A percentile compares a stretch with the other conserved stretches of the same genome.
phyloP scores from a whole-genome alignment of 352 stramenopile species.

The Pythium dissotocum region DNA sequence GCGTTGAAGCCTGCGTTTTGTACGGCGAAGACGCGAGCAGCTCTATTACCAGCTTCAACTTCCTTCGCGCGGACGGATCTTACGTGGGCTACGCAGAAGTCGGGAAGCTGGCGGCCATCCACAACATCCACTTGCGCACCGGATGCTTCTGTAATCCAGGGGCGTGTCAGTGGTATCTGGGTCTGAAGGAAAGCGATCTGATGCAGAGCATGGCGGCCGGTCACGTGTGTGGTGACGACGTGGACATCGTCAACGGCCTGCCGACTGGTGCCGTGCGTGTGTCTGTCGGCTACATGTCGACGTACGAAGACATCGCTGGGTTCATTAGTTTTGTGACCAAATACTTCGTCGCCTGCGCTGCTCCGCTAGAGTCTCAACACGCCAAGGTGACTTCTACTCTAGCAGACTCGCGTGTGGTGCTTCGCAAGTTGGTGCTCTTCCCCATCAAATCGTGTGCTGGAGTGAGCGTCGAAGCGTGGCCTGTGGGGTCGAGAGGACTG shows the following conservation, averaged over 20 bases:
- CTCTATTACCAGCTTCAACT: constrained; percentile 67
- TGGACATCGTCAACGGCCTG: constrained; percentile 64
- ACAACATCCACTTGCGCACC: constrained; percentile 70
- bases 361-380: constrained; percentile 4
- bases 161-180: constrained; percentile 68
- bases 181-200: constrained; percentile 50
- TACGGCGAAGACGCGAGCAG: constrained; percentile 39
- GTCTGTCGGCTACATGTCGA: constrained; percentile 80
- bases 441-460: constrained; percentile 79
- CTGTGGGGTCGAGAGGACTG: constrained; percentile 55
- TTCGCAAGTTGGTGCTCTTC: constrained; percentile 66
- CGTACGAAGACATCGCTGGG: constrained; percentile 57
- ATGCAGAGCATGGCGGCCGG: constrained; percentile 54
- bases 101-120: constrained; percentile 60
- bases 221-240: constrained; percentile 69
- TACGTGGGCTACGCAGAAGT: constrained; percentile 78
- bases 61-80: constrained; percentile 46
- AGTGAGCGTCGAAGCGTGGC: constrained; percentile 57
- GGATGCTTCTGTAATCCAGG: constrained; percentile 85
- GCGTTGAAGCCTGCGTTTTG: constrained; percentile 42
- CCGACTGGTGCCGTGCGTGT: constrained; percentile 72
- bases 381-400: neutral
- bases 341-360: constrained; percentile 53
- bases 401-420: constrained; percentile 8
- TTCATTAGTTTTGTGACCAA: constrained; percentile 55